Evolutionary conservation across 2,329 filamentous ascomycete species (phyloP), one percentile per base, ranked within the genome.

Genomic region (Claviceps capensis): DNA sequence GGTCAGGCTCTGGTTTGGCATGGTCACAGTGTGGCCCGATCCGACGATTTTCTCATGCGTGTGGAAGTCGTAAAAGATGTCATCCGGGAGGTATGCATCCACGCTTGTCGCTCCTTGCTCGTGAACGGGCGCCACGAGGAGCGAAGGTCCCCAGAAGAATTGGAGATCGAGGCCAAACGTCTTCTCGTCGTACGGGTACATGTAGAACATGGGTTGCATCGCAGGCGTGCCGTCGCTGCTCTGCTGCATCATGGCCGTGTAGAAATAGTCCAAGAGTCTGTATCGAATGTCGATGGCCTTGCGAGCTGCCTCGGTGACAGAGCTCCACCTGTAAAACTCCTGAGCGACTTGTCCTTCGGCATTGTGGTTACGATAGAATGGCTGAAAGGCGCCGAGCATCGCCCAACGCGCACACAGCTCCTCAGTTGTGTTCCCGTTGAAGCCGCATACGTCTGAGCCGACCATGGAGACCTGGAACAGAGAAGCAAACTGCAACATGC

Each of bases 391-490:
- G 9, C 82, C 82, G 0, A 85, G 71, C 42, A 74, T 72, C 0
- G 80, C 79, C 82, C 82, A 86, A 34, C 82, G 76, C 8, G 82
- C 77, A 61, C 82, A 86, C 1, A 85, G 72, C 34, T 73, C 68
- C 59, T 82, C 76, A 19, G 71, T 79, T 0, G 79, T 77, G 57
- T 85, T 76, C 14, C 71, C 75, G 11, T 72, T 82, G 60, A 85
- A 94, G 0, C 88, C 88, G 60, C 88, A 94, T 0, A 89, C 82
- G 54, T 94, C 88, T 2, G 78, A 74, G 13, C 83, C 83, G 0
- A 78, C 78, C 74, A 86, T 81, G 9, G 83, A 82, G 1, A 86
- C 64, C 57, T 86, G 82, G 66, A 82, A 86, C 53, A 86, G 72
- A 5, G 80, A 72, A 0, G 78, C 72, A 49, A 85, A 85, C 2